Base-by-base conservation (phyloP, 2,329 filamentous ascomycete species). In the Hypoxylon sp. region DNA sequence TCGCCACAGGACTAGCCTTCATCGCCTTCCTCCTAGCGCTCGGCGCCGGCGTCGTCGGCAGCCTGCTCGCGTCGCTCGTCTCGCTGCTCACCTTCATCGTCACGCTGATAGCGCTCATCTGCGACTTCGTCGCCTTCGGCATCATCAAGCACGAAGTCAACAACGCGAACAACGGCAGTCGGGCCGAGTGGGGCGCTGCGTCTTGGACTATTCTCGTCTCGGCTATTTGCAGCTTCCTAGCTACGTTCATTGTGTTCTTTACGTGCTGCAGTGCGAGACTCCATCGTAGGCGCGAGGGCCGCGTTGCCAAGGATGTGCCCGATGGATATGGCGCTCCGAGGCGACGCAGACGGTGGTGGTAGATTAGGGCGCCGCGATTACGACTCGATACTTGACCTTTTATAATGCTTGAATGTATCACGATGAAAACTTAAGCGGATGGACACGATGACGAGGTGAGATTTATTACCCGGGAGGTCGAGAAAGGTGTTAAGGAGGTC, bases 121-220 rank as follows among this genome's bases (percentile, higher is more conserved):
- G 77, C 34, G 83, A 84, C 71, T 84, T 84, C 57, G 80, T 77
- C 16, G 65, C 66, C 23, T 84, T 87, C 61, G 50, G 59, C 6
- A 76, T 79, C 7, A 68, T 82, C 7, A 71, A 71, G 57, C 46
- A 61, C n/a, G 71, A 64, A 9, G 68, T 78, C 0, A 32, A 75
- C 0, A 47, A 61, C 5, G 70, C 67, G n/a, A 60, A 64, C 2
- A 61, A 69, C 51, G 74, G 57, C 47, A 60, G 41, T 34, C 19
- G 21, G 16, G 88, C 88, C 21, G 73, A 75, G 43, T 91, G 83
- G 77, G 82, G 83, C 30, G 72, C 80, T 2, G 88, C 81, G 14
- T 83, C 88, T 43, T 91, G 88, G 88, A 85, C 86, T 8, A 77
- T 86, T 1, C 79, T 91, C 12, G 87, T 79, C 6, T 83, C 84